Percentiles rank a stretch among this genome's conserved stretches.
These are phyloP conservation scores for Odontarrhena argentea DNA, from an alignment of 345 rosid genomes.

Conservation along the genomic window DNA sequence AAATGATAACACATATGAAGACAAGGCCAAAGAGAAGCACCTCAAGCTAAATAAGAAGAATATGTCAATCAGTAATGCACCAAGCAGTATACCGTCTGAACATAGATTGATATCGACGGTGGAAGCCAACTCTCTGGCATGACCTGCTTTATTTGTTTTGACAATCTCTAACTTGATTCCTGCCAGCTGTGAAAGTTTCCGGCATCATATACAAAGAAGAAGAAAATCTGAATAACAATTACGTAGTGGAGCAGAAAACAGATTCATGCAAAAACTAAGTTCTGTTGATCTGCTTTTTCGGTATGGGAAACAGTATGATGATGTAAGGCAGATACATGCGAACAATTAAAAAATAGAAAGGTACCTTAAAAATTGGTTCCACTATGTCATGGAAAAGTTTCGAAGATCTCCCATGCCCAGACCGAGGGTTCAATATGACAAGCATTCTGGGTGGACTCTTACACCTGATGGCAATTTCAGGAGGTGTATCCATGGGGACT, in stretches of 20 bases:
- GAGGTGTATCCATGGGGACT: slow-evolving; percentile 57
- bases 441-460: slow-evolving; percentile 80
- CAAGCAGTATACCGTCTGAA: slow-evolving; percentile 64
- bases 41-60: not conserved
- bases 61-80: slow-evolving; percentile 20
- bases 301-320: not conserved
- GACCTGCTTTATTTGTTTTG: slow-evolving; percentile 79
- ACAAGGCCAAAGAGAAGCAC: not conserved
- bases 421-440: slow-evolving; percentile 81
- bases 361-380: slow-evolving; percentile 87
- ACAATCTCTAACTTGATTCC: slow-evolving; percentile 85
- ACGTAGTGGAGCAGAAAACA: no score
- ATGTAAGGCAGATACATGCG: not conserved
- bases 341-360: slow-evolving; percentile 9
- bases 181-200: slow-evolving; percentile 58
- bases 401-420: slow-evolving; percentile 75
- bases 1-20: not conserved
- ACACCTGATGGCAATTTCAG: slow-evolving; percentile 73
- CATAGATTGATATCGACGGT: slow-evolving; percentile 76
- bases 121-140: slow-evolving; percentile 74
- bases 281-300: no score
- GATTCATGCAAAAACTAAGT: no score
- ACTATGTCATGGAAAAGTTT: slow-evolving; percentile 76
- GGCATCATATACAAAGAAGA: no score
- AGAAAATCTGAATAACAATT: no score